Evolutionary conservation across 192 early-diverging fungal genomes (phyloP), one percentile per base, ranked within the genome.

Genomic region (Coemansia sp.): DNA sequence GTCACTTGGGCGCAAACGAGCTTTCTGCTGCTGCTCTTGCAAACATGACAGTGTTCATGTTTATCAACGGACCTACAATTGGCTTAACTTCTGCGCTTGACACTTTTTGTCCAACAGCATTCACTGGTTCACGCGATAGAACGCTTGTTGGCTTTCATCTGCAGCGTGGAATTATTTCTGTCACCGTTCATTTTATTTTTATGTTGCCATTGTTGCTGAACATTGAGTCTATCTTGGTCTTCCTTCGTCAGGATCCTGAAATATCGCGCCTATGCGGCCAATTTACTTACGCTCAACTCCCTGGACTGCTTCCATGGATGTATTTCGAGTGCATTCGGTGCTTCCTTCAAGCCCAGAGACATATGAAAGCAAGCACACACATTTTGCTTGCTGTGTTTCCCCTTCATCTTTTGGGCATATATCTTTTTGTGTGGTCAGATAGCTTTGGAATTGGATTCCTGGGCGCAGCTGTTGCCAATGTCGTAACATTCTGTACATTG

Each of bases 301-400:
- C 90, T 5, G 93, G 94, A 2, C 86, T 89, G 41, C 88, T 91
- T 32, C 90, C 94, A 1, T 89, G 85, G 76, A 77, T 97, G 75
- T 83, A 87, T 13, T 91, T 92, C 84, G 95, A 97, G 65, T 92
- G 91, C 70, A 72, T 94, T 49, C 92, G 94, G 72, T 86, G 93
- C 63, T 97, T 86, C 68, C 78, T 97, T 18, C 93, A 97, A 67
- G 89, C 90, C 0, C 97, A 98, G 83, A 94, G 92, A 67, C 89
- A 90, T 70, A 95, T 98, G 97, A 85, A 91, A 37, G 93, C 92
- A 0, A 86, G 85, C 44, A 93, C 94, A 26, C 85, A 85, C 62
- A 86, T 96, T 16, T 83, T 94, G 32, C 48, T 90, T 19, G 75
- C 91, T 40, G 88, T 87, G 5, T 64, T 90, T n/a, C 92, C 92